Conservation (phyloP, 2,329 filamentous ascomycete species). For the Fusarium clavum region DNA sequence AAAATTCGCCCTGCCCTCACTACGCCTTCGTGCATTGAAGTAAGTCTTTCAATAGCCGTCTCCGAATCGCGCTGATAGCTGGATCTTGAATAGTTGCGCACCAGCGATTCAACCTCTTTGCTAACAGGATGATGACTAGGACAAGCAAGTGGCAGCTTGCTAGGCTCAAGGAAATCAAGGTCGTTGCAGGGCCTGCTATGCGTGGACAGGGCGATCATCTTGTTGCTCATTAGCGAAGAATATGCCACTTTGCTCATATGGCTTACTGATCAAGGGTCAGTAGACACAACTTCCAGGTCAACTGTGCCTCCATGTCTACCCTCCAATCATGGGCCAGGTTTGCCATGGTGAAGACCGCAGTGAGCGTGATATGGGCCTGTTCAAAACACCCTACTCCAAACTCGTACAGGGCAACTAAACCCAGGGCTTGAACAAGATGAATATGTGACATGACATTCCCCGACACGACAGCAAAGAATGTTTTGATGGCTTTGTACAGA, state of each 20-base stretch:
- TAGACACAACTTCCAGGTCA: neutral
- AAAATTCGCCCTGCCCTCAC: neutral
- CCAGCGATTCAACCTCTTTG: neutral
- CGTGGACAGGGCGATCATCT: neutral
- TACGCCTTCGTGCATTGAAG: neutral
- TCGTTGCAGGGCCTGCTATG: neutral
- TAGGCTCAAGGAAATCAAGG: fast-evolving
- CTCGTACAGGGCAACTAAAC: slow-evolving; percentile 2
- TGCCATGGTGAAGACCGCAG: neutral
- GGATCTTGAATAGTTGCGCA: no score
- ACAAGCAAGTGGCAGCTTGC: neutral
- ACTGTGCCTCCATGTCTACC: neutral
- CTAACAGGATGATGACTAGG: neutral
- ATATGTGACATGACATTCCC: neutral
- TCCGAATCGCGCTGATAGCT: neutral
- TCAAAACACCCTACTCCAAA: neutral
- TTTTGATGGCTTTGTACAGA: neutral
- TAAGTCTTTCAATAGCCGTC: neutral
- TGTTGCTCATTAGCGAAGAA: neutral
- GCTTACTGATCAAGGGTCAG: neutral
- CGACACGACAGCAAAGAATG: neutral
- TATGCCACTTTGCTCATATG: fast-evolving
- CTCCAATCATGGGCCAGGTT: neutral
- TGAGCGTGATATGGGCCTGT: neutral
- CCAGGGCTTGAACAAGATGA: neutral